These are phyloP conservation scores for Psilocybe sp. DNA, from an alignment of 768 basidiomycete species.

Conservation along the genomic window DNA sequence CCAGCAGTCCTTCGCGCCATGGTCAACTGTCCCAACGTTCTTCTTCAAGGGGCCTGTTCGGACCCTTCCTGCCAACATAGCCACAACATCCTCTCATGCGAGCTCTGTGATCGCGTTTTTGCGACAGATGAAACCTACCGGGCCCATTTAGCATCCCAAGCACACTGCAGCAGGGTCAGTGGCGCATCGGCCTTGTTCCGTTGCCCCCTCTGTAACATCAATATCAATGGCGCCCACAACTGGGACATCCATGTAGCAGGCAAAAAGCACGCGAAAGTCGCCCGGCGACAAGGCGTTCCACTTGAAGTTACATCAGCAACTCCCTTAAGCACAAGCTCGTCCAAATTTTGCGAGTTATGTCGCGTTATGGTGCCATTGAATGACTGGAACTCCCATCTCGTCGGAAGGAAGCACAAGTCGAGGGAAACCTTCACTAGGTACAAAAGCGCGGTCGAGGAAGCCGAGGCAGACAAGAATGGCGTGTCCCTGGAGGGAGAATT, in stretches of 20 bases:
- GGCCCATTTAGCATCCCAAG: conserved; percentile 25
- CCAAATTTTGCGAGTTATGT: conserved; percentile 28
- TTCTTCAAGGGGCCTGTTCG: conserved; percentile 33
- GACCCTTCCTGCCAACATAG: conserved; percentile 23
- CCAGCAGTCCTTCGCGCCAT: not conserved
- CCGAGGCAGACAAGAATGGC: conserved; percentile 54
- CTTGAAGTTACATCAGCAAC: conserved; percentile 29
- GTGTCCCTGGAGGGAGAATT: conserved; percentile 39
- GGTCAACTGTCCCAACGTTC: conserved; percentile 33
- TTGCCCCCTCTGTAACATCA: conserved; percentile 31
- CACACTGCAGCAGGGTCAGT: conserved; percentile 25
- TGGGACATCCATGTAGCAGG: conserved; percentile 20
- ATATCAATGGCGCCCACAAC: conserved; percentile 10
- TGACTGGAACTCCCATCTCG: conserved; percentile 33
- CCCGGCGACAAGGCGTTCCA: conserved; percentile 14
- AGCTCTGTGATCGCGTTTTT: conserved; percentile 35
- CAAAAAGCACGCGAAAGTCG: conserved; percentile 9
- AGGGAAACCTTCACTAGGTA: conserved; percentile 37
- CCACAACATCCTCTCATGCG: conserved; percentile 38
- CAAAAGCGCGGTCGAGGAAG: conserved; percentile 43
- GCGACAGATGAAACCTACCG: conserved; percentile 14
- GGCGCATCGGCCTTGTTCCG: conserved; percentile 17
- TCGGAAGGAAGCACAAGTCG: conserved; percentile 26
- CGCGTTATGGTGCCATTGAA: conserved; percentile 15
- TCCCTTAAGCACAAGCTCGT: conserved; percentile 7